Base-by-base conservation (phyloP, 2,329 filamentous ascomycete species). In the Sporothrix pseudoabietina region DNA sequence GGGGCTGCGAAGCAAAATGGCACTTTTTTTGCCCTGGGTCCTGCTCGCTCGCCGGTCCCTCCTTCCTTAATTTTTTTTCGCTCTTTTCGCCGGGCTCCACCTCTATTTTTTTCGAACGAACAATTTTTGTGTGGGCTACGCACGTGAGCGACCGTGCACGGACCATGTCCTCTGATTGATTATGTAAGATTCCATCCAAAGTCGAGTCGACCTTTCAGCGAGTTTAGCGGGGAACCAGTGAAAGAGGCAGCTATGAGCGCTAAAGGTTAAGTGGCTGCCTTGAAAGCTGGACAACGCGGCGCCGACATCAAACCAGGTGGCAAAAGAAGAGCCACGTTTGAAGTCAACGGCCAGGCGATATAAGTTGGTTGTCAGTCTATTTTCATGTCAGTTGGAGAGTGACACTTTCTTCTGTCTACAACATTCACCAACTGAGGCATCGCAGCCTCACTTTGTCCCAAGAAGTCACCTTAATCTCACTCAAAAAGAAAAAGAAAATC, bases 81-180 rank as follows among this genome's bases (percentile, higher is more conserved):
- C 41, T 71, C 49, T 74, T 75, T 74, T 69, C 54, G 44, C 69
- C n/a, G 44, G 47, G 22, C 39, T 35, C 54, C 52, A 49, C 69
- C 49, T 47, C 16, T 39, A 63, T 68, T 71, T 74, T 71, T 71
- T 61, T 44, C 19, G n/a, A 19, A 30, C 49, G 14, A 52, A n/a
- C 22, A 30, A 59, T 72, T 71, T 75, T 75, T 76, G 75, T 76
- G 73, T 72, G 75, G 73, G 69, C 61, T 57, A 66, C 16, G 65
- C 75, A 76, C 75, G 75, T 76, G 75, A 71, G 41, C 22, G 7
- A 0, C 3, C 8, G n/a, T 39, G 69, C 61, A 69, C 59, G 59
- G 69, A 49, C 71, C 32, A 49, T 7, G 19, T 61, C 10, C n/a
- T 22, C 9, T 6, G 2, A 19, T 19, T 71, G 49, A 10, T 73